Evolutionary conservation across 164 flowering plant species (phyloP), one percentile per base, ranked within the genome.

Genomic region (Akebia trifoliata): DNA sequence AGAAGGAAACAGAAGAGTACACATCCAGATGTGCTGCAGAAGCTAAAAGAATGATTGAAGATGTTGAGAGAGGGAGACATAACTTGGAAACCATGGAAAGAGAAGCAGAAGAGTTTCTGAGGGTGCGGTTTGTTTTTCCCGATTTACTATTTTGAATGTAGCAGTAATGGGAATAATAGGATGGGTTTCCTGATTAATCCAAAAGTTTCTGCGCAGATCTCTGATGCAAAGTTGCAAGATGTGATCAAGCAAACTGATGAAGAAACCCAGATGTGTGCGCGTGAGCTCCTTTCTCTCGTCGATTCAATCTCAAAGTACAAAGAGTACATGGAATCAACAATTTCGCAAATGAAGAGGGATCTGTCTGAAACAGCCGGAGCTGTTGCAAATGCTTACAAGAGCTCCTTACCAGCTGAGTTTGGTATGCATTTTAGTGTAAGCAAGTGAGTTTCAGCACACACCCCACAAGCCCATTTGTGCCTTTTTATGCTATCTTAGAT

Each of bases 291-390:
- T 49, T 56, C 66, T 4, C 25, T 87, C 70, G 64, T 86, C 31
- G 94, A 93, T 69, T 56, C 78, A 8, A 77, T 87, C 32, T 77
- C 94, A 29, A 76, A 74, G 61, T 69, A 73, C 67, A 87, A 93
- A 65, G 99, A 93, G 59, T 44, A 65, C 46, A 56, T 69, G 70
- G 77, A 72, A 35, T 72, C 81, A 14, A 76, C 67, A 56, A 70
- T 87, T 42, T 74, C 72, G 0, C 70, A 72, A 43, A 81, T 82
- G 89, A 82, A 57, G 67, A 70, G 38, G 6, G 62, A 58, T 20
- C 65, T 86, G 12, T 55, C 71, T 7, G 81, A 76, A 55, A 76
- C 88, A 54, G 83, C 74, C 26, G 67, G 44, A 14, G 37, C 67
- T 36, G 64, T 87, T 6, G 73, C 83, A 21, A 74, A 80, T 32